phyloP scores from a whole-genome alignment of 306 rosid species.

The Astragalus glycyphyllos region DNA sequence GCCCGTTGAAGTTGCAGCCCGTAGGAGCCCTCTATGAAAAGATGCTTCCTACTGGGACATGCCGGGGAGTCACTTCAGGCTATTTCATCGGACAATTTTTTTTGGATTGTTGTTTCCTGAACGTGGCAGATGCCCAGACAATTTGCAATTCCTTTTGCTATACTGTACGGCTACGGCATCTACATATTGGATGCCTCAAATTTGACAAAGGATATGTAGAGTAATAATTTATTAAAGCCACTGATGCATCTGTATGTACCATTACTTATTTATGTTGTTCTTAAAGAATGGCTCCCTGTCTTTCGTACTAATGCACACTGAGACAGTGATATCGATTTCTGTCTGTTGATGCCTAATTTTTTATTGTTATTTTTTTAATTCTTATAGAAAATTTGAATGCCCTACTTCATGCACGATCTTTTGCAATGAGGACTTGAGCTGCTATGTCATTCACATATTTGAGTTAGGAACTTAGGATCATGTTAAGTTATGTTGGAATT shows the following conservation, averaged over 20 bases:
- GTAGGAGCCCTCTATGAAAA: constrained; percentile 59
- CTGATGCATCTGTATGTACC: constrained; percentile 42
- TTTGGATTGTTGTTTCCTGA: constrained; percentile 57
- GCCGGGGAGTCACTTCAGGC: constrained; percentile 39
- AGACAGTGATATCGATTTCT: constrained; percentile 1
- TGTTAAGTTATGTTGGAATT: neutral
- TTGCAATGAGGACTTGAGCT: constrained; percentile 14
- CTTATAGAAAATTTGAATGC: constrained; percentile 18
- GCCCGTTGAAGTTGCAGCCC: constrained; percentile 70
- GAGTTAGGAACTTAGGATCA: constrained; percentile 20
- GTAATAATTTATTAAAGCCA: constrained; percentile 42
- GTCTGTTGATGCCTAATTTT: constrained; percentile 16
- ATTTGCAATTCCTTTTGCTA: constrained; percentile 53
- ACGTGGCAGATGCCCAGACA: constrained; percentile 51
- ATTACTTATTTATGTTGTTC: constrained; percentile 34
- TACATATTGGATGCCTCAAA: constrained; percentile 46
- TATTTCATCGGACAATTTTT: constrained; percentile 51
- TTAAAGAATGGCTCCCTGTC: constrained; percentile 20
- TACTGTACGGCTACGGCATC: constrained; percentile 50
- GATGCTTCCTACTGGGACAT: constrained; percentile 42
- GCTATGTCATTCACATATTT: neutral
- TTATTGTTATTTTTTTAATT: constrained; percentile 16
- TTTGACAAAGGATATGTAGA: constrained; percentile 60
- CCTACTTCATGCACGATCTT: neutral
- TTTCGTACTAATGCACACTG: constrained; percentile 19